Evolutionary conservation across 2,329 filamentous ascomycete genomes (phyloP).

Genomic region (Aspergillus japonicus): DNA sequence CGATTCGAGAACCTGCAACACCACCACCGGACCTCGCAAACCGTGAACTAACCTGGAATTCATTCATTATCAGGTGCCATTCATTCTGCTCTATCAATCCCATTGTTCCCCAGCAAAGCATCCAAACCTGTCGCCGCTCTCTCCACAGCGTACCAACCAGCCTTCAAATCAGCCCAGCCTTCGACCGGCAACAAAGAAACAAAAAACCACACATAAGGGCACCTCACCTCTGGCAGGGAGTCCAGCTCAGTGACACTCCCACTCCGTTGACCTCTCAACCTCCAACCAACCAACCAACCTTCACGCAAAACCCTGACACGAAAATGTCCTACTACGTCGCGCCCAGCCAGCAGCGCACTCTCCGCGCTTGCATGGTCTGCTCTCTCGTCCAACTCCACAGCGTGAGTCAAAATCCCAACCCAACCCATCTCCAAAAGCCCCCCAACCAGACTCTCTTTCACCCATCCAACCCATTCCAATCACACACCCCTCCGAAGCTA

Average conservation of each 20-base stretch:
- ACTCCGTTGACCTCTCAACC: background rate
- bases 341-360: conserved; percentile 73
- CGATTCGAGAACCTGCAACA: conserved; percentile 27
- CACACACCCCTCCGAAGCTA: background rate
- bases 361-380: conserved; percentile 98
- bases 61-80: too few species aligned
- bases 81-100: too few species aligned
- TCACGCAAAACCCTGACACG: background rate
- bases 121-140: background rate
- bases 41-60: too few species aligned
- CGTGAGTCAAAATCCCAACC: conserved; percentile 42
- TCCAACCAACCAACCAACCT: background rate
- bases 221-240: background rate
- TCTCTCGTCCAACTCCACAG: conserved; percentile 82
- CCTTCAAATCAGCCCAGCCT: background rate
- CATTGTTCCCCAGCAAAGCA: background rate
- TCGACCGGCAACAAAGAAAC: background rate
- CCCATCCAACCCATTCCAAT: too few species aligned
- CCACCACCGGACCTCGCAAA: background rate
- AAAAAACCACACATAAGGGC: background rate
- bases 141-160: background rate
- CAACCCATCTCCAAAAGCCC: too few species aligned
- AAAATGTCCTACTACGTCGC: conserved; percentile 65
- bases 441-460: background rate
- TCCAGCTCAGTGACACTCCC: background rate